Evolutionary conservation across 176 grass and related monocot genomes (phyloP).

Genomic region (Aegilops sharonensis): DNA sequence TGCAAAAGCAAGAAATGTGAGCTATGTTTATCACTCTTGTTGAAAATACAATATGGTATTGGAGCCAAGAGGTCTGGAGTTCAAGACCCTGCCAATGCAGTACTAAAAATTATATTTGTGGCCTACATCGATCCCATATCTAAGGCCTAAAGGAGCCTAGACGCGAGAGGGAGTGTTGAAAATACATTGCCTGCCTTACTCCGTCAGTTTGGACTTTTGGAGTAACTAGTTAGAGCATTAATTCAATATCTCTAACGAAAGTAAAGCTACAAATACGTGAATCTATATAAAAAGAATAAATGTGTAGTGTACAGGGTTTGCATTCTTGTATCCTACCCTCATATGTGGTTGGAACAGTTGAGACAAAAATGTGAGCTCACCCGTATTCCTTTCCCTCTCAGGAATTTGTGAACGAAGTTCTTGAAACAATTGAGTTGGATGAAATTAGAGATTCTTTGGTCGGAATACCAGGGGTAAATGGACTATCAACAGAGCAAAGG

Average conservation of each 20-base stretch:
- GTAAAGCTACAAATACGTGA: neutral
- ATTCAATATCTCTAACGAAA: neutral
- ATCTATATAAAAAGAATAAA: neutral
- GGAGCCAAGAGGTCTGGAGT: too few species aligned
- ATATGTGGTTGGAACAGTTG: neutral
- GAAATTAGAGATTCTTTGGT: conserved; percentile 67
- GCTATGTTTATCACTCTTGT: conserved; percentile 1
- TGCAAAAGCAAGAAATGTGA: conserved; percentile 58
- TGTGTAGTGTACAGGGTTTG: neutral
- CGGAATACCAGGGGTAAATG: conserved; percentile 53
- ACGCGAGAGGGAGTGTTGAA: too few species aligned
- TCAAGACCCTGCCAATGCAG: too few species aligned
- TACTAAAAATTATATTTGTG: too few species aligned
- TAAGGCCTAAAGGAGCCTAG: too few species aligned
- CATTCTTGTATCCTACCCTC: neutral
- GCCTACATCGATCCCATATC: too few species aligned
- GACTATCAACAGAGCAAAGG: conserved; percentile 68
- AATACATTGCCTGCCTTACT: too few species aligned
- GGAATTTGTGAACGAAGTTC: conserved; percentile 77
- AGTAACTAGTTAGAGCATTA: too few species aligned
- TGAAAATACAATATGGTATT: neutral
- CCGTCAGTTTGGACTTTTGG: too few species aligned
- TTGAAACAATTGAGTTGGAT: conserved; percentile 80
- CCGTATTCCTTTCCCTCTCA: conserved; percentile 11
- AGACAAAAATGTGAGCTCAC: neutral